Evolutionary conservation across 2,329 filamentous ascomycete species (phyloP).

Genomic region (Biscogniauxia marginata): DNA sequence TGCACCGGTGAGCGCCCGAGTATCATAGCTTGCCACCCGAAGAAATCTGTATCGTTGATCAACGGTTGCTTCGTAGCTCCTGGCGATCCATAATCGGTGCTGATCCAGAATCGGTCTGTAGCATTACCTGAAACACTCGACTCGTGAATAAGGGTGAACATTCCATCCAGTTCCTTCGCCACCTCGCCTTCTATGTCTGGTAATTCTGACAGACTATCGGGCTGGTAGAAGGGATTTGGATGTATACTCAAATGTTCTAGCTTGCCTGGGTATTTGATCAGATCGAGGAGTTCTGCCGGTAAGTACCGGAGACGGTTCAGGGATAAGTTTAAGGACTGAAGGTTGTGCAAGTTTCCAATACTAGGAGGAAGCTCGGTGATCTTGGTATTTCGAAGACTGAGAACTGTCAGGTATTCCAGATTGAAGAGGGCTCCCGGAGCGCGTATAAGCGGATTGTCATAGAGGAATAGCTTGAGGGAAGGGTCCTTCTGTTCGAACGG

Average conservation of each 20-base stretch:
- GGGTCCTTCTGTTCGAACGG: constrained; percentile 60
- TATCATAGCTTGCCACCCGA: constrained; percentile 21
- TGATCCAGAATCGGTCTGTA: not conserved
- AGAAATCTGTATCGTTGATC: not conserved
- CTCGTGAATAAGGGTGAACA: not conserved
- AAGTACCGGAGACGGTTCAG: constrained; percentile 61
- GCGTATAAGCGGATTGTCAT: constrained; percentile 54
- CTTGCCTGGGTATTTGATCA: constrained; percentile 46
- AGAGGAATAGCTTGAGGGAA: constrained; percentile 59
- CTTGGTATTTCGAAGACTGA: constrained; percentile 65
- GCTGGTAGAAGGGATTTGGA: constrained; percentile 62
- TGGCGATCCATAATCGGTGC: constrained; percentile 6
- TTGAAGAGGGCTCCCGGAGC: constrained; percentile 62
- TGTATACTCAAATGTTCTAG: constrained; percentile 55
- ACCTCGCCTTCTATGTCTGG: constrained; percentile 6
- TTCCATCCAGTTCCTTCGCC: not conserved
- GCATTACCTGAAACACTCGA: not conserved
- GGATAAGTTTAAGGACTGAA: constrained; percentile 64
- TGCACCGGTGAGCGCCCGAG: constrained; percentile 31
- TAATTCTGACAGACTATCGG: constrained; percentile 21
- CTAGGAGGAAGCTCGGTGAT: constrained; percentile 60
- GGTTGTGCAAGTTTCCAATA: constrained; percentile 56
- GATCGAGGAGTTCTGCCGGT: constrained; percentile 60
- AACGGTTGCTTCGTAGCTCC: not conserved
- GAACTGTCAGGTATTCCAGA: constrained; percentile 59